Conservation (phyloP, 2,329 filamentous ascomycete species). For the Zymoseptoria ardabiliae region DNA sequence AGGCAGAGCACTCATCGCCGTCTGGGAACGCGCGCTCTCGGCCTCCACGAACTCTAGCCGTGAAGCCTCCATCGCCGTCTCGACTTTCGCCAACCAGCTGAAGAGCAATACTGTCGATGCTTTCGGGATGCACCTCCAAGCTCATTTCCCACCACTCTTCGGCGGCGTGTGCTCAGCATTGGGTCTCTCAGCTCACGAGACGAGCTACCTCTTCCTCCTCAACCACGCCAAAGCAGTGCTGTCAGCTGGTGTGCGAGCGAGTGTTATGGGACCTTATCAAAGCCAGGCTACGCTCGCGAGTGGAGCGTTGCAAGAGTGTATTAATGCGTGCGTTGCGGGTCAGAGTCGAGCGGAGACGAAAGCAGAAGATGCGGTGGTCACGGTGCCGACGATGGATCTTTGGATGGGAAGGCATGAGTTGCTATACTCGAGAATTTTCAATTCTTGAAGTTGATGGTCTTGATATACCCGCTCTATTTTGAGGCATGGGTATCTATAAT, state of each 20-base stretch:
- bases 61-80: slow-evolving; percentile 8
- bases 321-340: slow-evolving; percentile 51
- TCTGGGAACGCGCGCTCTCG: slow-evolving; percentile 55
- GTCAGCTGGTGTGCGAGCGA: slow-evolving; percentile 68
- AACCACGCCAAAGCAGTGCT: slow-evolving; percentile 69
- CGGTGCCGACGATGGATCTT: slow-evolving; percentile 68
- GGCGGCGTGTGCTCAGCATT: slow-evolving; percentile 59
- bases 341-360: slow-evolving; percentile 26
- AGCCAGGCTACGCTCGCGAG: slow-evolving; percentile 66
- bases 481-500: neutral
- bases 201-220: slow-evolving; percentile 69
- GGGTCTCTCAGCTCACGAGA: slow-evolving; percentile 52
- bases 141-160: slow-evolving; percentile 64
- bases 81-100: slow-evolving; percentile 16
- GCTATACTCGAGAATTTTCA: slow-evolving; percentile 79
- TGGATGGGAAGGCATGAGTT: slow-evolving; percentile 79
- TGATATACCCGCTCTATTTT: neutral
- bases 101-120: slow-evolving; percentile 15
- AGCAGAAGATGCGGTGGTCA: slow-evolving; percentile 63
- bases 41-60: slow-evolving; percentile 2
- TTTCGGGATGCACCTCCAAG: slow-evolving; percentile 30
- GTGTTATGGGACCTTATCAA: slow-evolving; percentile 73
- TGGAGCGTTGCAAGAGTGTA: slow-evolving; percentile 48
- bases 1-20: slow-evolving; percentile 63
- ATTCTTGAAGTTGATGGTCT: slow-evolving; percentile 50